Evolutionary conservation across 2,329 filamentous ascomycete genomes (phyloP).

Genomic region (Meredithiella fracta): DNA sequence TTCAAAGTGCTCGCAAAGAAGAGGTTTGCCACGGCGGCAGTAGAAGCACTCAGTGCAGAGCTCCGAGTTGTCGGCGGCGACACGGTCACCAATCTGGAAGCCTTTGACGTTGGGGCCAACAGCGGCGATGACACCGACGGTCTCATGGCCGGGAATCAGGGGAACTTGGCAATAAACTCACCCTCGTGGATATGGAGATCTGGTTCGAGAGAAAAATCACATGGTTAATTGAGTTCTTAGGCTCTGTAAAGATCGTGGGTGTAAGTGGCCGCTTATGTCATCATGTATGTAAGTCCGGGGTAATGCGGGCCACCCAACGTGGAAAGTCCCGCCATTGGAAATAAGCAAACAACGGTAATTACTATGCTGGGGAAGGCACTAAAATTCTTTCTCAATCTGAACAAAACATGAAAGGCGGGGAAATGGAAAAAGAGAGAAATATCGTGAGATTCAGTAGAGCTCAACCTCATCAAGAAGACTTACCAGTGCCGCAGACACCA

Average conservation of each 20-base stretch:
- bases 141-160: constrained; percentile 53
- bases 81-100: constrained; percentile 45
- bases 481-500: constrained; percentile 43
- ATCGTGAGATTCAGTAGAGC: no score
- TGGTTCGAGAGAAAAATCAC: constrained; percentile 13
- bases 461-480: constrained; percentile 17
- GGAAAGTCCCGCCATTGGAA: no score
- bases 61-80: constrained; percentile 48
- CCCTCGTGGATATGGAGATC: constrained; percentile 49
- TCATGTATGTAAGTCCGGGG: not conserved
- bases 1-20: constrained; percentile 54
- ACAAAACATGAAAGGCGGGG: no score
- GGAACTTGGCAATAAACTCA: constrained; percentile 48
- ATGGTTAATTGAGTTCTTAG: not conserved
- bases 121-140: constrained; percentile 46
- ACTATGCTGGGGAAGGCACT: no score
- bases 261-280: constrained; percentile 4
- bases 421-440: no score
- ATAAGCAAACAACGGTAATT: no score
- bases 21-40: constrained; percentile 49
- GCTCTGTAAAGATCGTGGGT: not conserved
- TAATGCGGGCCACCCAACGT: not conserved
- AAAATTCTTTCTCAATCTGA: no score
- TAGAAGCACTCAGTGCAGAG: constrained; percentile 59
- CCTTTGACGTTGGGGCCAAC: constrained; percentile 41